Evolutionary conservation across 139 green algal species (phyloP), one percentile per base, ranked within the genome.

Genomic region (Protoeuglena noctilucae): DNA sequence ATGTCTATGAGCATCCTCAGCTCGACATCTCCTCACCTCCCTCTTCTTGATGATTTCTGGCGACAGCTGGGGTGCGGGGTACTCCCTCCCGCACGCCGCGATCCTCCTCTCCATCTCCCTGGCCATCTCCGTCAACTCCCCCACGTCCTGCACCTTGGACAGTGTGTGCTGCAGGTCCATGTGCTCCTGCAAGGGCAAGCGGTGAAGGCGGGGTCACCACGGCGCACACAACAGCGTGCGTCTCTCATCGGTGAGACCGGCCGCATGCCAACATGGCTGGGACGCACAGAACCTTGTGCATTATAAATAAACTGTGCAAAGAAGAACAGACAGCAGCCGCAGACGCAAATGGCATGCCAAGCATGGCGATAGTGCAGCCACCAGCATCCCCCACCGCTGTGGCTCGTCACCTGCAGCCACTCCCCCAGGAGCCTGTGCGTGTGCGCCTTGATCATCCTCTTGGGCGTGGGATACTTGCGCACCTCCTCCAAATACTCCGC

Each of bases 101-200:
- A 77, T 73, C 16, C 67, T 63, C 19, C 40, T 23, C 6, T 60
- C 48, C 14, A 86, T 26, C 60, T 87, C 74, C 3, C 48, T 28
- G 6, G 78, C 57, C 4, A 84, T 46, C 29, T 51, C 40, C 29
- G 56, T 31, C 53, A 84, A 47, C 26, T 27, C 9, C 18, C 41
- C 56, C 2, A 54, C 26, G 40, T 50, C 40, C n/a, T 53, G 40
- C 18, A 54, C 29, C 19, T 48, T 30, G 27, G 25, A 5, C 21
- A 95, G 50, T 6, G 28, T 40, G 17, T 94, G 79, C 18, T 86
- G 67, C 39, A 96, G 40, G 56, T 96, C 84, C 4, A 70, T 79
- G 65, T 86, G 79, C 64, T 95, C 85, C n/a, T 67, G 34, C 43
- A 96, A 95, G 28, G 63, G 53, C 0, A 77, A 74, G 34, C 78